Evolutionary conservation across 2,329 filamentous ascomycete genomes (phyloP).

Genomic region (Aspergillus sp.): DNA sequence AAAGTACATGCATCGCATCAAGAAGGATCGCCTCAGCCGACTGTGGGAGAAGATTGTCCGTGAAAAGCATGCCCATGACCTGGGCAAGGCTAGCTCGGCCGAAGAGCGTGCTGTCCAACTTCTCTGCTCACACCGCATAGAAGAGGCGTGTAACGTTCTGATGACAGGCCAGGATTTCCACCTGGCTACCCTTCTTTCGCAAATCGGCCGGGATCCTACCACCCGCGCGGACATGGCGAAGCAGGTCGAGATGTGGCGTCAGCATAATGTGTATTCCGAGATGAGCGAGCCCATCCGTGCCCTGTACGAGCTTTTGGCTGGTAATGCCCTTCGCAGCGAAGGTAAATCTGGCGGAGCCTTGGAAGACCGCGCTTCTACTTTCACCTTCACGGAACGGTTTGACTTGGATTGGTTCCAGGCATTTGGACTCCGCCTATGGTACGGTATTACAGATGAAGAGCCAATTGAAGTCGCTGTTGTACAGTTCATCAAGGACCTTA

Average conservation of each 20-base stretch:
- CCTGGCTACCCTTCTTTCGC: slow-evolving; percentile 77
- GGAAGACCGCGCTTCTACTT: slow-evolving; percentile 77
- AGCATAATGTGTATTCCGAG: slow-evolving; percentile 80
- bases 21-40: slow-evolving; percentile 46
- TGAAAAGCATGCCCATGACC: slow-evolving; percentile 65
- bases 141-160: slow-evolving; percentile 78
- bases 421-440: slow-evolving; percentile 90
- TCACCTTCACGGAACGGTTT: slow-evolving; percentile 80
- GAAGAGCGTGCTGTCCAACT: slow-evolving; percentile 84
- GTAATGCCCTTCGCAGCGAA: slow-evolving; percentile 79
- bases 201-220: slow-evolving; percentile 70
- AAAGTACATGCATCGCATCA: slow-evolving; percentile 44
- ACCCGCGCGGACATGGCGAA: slow-evolving; percentile 71
- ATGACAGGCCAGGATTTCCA: slow-evolving; percentile 74
- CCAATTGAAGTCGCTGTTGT: slow-evolving; percentile 69
- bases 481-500: slow-evolving; percentile 71
- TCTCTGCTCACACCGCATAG: slow-evolving; percentile 73
- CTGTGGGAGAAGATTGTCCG: slow-evolving; percentile 46
- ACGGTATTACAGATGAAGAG: slow-evolving; percentile 67
- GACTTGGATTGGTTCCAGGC: slow-evolving; percentile 89
- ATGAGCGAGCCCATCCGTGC: slow-evolving; percentile 80
- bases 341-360: slow-evolving; percentile 68
- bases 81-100: slow-evolving; percentile 60
- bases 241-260: slow-evolving; percentile 81
- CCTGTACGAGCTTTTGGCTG: slow-evolving; percentile 83